These are phyloP conservation scores for Chaetomidium leptoderma DNA, from an alignment of 495 filamentous ascomycete species.

Conservation along the genomic window DNA sequence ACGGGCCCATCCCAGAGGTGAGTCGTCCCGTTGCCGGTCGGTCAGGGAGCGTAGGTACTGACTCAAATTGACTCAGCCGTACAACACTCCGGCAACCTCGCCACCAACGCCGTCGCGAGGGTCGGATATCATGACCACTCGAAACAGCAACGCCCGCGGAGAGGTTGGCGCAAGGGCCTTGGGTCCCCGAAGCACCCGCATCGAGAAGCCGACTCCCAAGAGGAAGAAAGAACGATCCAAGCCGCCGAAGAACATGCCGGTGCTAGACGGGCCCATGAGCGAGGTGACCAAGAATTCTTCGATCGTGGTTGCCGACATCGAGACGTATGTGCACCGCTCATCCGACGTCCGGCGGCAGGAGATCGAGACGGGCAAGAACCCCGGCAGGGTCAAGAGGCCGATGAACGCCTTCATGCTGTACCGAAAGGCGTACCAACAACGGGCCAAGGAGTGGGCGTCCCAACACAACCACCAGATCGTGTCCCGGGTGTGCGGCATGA, in stretches of 20 bases:
- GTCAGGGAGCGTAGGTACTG: not conserved
- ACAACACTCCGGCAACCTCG: constrained; percentile 50
- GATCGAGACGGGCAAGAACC: constrained; percentile 61
- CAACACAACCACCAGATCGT: constrained; percentile 96
- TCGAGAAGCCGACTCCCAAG: constrained; percentile 37
- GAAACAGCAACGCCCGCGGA: constrained; percentile 30
- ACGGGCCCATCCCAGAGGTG: constrained; percentile 32
- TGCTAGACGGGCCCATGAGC: constrained; percentile 68
- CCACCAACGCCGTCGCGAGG: constrained; percentile 43
- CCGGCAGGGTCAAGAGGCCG: constrained; percentile 77
- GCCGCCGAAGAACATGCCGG: constrained; percentile 46
- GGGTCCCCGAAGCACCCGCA: constrained; percentile 24
- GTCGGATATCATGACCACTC: constrained; percentile 39
- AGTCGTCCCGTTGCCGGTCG: constrained; percentile 10
- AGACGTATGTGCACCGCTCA: constrained; percentile 71
- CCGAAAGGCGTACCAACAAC: constrained; percentile 83
- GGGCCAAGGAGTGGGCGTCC: constrained; percentile 73
- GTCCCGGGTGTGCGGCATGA: constrained; percentile 73
- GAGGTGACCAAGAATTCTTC: constrained; percentile 61
- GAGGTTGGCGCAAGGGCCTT: constrained; percentile 18
- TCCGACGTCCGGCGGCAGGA: constrained; percentile 61
- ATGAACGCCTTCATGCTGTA: constrained; percentile 99
- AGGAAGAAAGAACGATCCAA: constrained; percentile 54
- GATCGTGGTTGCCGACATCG: constrained; percentile 72
- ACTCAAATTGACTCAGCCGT: constrained; percentile 30